Evolutionary conservation across 352 stramenopile species (phyloP).

Genomic region (Globisporangium ultimum): DNA sequence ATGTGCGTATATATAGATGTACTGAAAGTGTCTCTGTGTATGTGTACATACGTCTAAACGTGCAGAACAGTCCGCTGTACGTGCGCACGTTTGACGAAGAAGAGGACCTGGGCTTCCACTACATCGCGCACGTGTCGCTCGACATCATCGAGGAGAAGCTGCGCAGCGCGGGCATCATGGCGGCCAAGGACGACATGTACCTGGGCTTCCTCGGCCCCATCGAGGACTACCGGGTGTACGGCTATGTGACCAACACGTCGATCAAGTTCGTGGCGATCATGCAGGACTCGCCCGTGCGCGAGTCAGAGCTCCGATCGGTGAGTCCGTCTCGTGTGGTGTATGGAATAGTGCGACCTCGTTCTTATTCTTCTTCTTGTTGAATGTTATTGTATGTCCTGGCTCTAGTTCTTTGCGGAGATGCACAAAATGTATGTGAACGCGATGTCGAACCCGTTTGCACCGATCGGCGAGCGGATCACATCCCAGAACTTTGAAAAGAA

Average conservation of each 20-base stretch:
- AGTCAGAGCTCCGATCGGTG: slow-evolving; percentile 76
- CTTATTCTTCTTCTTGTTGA: background rate
- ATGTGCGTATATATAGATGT: background rate
- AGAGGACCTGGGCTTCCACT: slow-evolving; percentile 84
- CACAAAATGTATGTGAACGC: slow-evolving; percentile 87
- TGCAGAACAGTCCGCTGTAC: slow-evolving; percentile 79
- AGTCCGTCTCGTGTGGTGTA: slow-evolving; percentile 2
- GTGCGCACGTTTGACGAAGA: slow-evolving; percentile 82
- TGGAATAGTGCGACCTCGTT: background rate
- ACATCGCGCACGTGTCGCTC: slow-evolving; percentile 82
- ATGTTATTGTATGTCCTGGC: background rate
- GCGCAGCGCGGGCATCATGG: slow-evolving; percentile 36
- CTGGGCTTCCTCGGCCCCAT: slow-evolving; percentile 81
- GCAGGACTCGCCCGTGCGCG: slow-evolving; percentile 67
- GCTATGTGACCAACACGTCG: slow-evolving; percentile 85
- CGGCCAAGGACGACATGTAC: slow-evolving; percentile 83
- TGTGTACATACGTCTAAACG: background rate
- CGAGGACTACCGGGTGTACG: slow-evolving; percentile 83
- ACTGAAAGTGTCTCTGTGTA: background rate
- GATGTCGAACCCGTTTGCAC: slow-evolving; percentile 84
- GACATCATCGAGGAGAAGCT: slow-evolving; percentile 85
- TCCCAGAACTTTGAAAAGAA: slow-evolving; percentile 80
- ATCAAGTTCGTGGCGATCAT: slow-evolving; percentile 82
- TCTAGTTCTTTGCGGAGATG: slow-evolving; percentile 77
- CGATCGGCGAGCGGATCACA: slow-evolving; percentile 75